A percentile compares a stretch with the other conserved stretches of the same genome.
phyloP scores from a whole-genome alignment of 345 rosid species.

The Moringa oleifera region DNA sequence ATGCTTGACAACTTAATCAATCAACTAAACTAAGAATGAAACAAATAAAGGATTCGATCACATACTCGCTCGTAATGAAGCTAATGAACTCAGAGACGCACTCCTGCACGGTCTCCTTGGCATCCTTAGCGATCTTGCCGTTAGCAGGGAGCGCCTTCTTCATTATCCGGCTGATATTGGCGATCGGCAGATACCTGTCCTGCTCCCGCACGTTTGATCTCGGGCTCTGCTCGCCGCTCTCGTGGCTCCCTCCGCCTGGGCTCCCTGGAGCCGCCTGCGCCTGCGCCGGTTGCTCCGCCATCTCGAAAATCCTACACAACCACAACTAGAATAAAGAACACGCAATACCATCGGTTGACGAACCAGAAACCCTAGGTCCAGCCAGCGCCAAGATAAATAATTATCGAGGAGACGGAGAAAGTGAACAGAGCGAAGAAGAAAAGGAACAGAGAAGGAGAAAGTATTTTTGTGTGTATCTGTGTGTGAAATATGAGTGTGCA shows the following conservation, averaged over 20 bases:
- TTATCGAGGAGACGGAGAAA: neutral
- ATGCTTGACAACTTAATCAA: no score
- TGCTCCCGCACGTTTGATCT: constrained; percentile 80
- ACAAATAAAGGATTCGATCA: neutral
- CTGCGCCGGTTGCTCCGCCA: constrained; percentile 33
- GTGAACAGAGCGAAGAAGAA: neutral
- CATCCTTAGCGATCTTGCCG: constrained; percentile 94
- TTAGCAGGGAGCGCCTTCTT: constrained; percentile 86
- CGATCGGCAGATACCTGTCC: constrained; percentile 88
- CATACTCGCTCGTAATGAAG: constrained; percentile 97
- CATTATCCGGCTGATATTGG: constrained; percentile 93
- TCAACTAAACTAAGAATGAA: no score
- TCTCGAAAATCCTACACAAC: constrained; percentile 28
- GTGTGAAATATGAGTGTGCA: neutral
- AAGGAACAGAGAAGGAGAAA: no score
- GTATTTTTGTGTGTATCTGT: no score
- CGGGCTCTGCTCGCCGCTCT: constrained; percentile 91
- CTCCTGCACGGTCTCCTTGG: constrained; percentile 95
- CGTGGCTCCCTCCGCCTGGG: constrained; percentile 75
- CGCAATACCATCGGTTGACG: constrained; percentile 8
- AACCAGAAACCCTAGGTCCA: constrained; percentile 4
- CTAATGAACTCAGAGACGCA: constrained; percentile 97
- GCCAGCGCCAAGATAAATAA: neutral
- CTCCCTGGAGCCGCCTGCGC: constrained; percentile 47
- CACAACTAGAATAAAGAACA: constrained; percentile 5